These are phyloP conservation scores for Colletotrichum tofieldiae DNA, from an alignment of 2,329 filamentous ascomycete species.

Conservation along the genomic window DNA sequence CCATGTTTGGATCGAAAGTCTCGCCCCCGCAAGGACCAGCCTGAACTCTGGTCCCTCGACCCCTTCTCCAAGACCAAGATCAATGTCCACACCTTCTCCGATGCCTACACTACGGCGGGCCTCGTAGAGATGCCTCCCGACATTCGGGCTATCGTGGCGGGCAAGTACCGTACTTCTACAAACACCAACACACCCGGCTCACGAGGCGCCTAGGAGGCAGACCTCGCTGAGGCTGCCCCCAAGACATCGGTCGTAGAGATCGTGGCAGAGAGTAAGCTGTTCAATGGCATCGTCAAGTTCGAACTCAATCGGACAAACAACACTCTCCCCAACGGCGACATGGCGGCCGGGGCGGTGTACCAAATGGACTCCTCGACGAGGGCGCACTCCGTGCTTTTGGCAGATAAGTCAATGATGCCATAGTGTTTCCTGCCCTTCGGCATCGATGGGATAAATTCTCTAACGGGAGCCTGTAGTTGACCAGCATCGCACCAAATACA, in stretches of 20 bases:
- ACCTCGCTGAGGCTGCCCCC: neutral
- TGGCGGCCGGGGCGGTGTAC: neutral
- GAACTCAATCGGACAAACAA: neutral
- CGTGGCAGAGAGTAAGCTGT: neutral
- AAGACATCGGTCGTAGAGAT: neutral
- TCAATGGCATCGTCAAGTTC: neutral
- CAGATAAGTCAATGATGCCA: slow-evolving; percentile 28
- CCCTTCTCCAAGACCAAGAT: slow-evolving; percentile 47
- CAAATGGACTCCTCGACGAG: neutral
- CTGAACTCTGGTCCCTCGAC: slow-evolving; percentile 50
- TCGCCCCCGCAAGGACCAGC: slow-evolving; percentile 54
- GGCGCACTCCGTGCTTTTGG: neutral
- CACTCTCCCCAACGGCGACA: neutral
- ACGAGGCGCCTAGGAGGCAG: neutral
- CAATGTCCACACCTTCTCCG: slow-evolving; percentile 48
- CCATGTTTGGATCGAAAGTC: slow-evolving; percentile 50
- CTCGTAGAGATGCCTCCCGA: slow-evolving; percentile 52
- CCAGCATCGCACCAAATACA: slow-evolving; percentile 54
- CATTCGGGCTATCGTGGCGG: slow-evolving; percentile 51
- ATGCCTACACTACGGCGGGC: slow-evolving; percentile 49
- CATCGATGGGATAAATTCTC: slow-evolving; percentile 47
- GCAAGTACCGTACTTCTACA: slow-evolving; percentile 43
- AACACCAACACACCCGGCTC: neutral
- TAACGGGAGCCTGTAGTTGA: slow-evolving; percentile 50
- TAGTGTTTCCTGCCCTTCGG: slow-evolving; percentile 25